A percentile compares a stretch with the other conserved stretches of the same genome.
phyloP scores from a whole-genome alignment of 108 stramenopile genomes.

The Nitzschia sp. region DNA sequence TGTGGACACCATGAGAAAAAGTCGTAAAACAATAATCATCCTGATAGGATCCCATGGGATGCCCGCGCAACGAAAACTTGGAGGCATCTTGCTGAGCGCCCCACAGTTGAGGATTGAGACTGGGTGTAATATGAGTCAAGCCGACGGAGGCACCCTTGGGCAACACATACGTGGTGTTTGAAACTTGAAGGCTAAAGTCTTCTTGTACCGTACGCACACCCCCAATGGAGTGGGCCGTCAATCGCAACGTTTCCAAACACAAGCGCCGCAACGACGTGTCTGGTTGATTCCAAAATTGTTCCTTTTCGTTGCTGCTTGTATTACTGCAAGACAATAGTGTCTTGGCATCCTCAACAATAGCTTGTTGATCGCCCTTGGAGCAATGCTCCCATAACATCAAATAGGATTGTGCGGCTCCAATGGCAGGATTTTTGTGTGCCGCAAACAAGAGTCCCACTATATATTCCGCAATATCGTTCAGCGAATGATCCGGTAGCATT shows the following conservation, averaged over 20 bases:
- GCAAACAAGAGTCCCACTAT: constrained; percentile 64
- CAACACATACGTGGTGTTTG: constrained; percentile 13
- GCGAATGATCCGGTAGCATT: neutral
- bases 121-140: constrained; percentile 41
- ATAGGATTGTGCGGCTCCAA: constrained; percentile 55
- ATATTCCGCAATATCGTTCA: constrained; percentile 36
- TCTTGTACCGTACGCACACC: constrained; percentile 38
- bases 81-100: neutral
- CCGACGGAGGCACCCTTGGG: constrained; percentile 43
- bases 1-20: constrained; percentile 62
- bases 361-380: neutral
- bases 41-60: constrained; percentile 11
- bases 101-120: constrained; percentile 32
- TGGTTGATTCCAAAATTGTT: neutral
- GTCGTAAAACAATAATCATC: constrained; percentile 42
- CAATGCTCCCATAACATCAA: constrained; percentile 29
- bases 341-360: neutral
- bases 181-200: constrained; percentile 6
- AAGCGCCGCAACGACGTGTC: constrained; percentile 15
- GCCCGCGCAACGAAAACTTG: neutral
- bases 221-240: constrained; percentile 60
- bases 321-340: neutral
- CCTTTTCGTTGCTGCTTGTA: neutral
- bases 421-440: constrained; percentile 66
- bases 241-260: constrained; percentile 46